These are phyloP conservation scores for Gynochthodes officinalis DNA, from an alignment of 257 asterid genomes.

Conservation along the genomic window DNA sequence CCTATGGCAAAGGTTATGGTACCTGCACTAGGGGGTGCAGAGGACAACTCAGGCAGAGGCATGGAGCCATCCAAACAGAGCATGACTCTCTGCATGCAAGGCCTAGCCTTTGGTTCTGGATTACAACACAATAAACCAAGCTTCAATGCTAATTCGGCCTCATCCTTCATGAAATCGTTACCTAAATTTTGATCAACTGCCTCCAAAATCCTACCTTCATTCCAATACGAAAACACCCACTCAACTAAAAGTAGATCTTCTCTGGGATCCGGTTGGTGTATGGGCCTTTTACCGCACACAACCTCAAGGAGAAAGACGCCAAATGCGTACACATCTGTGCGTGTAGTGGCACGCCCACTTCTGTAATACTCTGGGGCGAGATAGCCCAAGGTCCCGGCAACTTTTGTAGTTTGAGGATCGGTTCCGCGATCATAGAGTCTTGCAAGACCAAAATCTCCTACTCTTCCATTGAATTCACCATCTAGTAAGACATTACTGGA, in stretches of 20 bases:
- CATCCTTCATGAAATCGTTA: conserved; percentile 27
- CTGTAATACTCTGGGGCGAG: conserved; percentile 26
- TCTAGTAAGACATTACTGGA: conserved; percentile 4
- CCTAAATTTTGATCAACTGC: conserved; percentile 46
- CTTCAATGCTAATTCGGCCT: conserved; percentile 48
- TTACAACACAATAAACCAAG: conserved; percentile 54
- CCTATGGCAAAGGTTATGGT: conserved; percentile 18
- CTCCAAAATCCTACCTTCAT: conserved; percentile 35
- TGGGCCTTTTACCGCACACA: conserved; percentile 61
- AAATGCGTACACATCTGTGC: conserved; percentile 53
- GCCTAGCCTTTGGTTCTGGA: conserved; percentile 41
- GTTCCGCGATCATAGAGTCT: conserved; percentile 59
- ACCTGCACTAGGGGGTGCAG: conserved; percentile 20
- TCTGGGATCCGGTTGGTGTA: conserved; percentile 27
- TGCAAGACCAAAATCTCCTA: conserved; percentile 69
- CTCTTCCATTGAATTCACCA: conserved; percentile 13
- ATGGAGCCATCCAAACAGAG: conserved; percentile 38
- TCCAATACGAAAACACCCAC: conserved; percentile 46
- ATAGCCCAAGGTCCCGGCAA: conserved; percentile 55
- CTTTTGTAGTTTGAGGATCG: conserved; percentile 54
- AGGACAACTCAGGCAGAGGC: conserved; percentile 40
- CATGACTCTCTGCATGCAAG: conserved; percentile 41
- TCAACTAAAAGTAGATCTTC: conserved; percentile 43
- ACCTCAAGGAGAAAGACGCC: conserved; percentile 71
- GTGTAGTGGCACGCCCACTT: conserved; percentile 53